A percentile compares a stretch with the other conserved stretches of the same genome.
These are phyloP conservation scores for Ophidiomyces ophidiicola DNA, from an alignment of 2,329 filamentous ascomycete species.

Conservation along the genomic window DNA sequence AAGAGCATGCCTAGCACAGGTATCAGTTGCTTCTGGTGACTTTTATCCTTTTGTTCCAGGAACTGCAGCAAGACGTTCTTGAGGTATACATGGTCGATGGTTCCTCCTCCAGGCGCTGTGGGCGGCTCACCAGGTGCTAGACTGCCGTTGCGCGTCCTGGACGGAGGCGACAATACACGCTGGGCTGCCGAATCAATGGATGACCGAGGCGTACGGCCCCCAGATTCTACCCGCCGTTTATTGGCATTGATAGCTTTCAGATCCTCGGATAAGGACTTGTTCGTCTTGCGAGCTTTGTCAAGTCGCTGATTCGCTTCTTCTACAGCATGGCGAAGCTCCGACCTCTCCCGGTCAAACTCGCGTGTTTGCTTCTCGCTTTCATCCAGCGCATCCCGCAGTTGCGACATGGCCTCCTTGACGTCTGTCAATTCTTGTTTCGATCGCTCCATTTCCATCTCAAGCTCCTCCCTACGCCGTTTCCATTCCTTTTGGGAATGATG, in stretches of 20 bases:
- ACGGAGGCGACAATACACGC: constrained; percentile 18
- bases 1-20: constrained; percentile 54
- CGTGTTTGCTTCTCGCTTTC: constrained; percentile 73
- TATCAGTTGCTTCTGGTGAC: constrained; percentile 54
- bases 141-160: constrained; percentile 20
- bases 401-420: constrained; percentile 61
- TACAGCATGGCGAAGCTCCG: constrained; percentile 59
- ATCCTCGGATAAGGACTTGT: constrained; percentile 49
- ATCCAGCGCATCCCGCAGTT: constrained; percentile 69
- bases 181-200: constrained; percentile 44
- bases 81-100: constrained; percentile 51
- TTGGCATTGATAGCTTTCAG: constrained; percentile 31
- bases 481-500: constrained; percentile 62
- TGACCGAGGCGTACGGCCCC: constrained; percentile 43
- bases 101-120: constrained; percentile 20
- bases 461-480: constrained; percentile 59
- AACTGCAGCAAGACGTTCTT: constrained; percentile 57
- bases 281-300: constrained; percentile 64
- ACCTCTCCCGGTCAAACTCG: constrained; percentile 71
- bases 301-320: constrained; percentile 67
- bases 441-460: constrained; percentile 58
- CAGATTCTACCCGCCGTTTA: constrained; percentile 30
- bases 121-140: constrained; percentile 29
- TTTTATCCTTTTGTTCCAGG: constrained; percentile 54
- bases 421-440: constrained; percentile 63